Base-by-base conservation (phyloP, 805 yeast genomes). In the Pichia pseudocactophila region DNA sequence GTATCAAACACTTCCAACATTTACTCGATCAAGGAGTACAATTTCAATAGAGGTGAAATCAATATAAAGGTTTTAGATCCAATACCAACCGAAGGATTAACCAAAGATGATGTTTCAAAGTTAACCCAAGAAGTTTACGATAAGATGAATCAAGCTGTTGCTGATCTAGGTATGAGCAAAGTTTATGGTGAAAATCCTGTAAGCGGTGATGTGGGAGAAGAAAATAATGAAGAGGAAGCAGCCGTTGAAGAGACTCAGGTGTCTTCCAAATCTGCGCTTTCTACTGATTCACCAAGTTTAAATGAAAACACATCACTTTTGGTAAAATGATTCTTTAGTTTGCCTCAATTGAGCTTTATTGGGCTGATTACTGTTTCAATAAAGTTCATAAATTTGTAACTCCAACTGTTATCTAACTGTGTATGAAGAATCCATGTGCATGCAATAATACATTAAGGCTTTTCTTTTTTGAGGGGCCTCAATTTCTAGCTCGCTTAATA, bases 1-100 rank as follows among this genome's bases (percentile, higher is more conserved):
- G 88, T 86, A 9, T 76, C 90, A 27, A 92, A 92, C 66, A 85
- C 95, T 41, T 79, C 95, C 3, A 73, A 77, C 26, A 61, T 92
- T 37, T 73, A 84, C 66, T 74, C 76, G 55, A 62, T 82, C 39
- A 73, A 72, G 49, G 63, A 69, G 34, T 73, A 73, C 46, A 70
- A 76, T n/a, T 86, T 90, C 62, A 78, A 80, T 53, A 52, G 74
- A 30, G 98, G 98, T 42, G 78, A 76, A 40, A 84, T 92, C 52
- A 68, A 69, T 35, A 74, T 89, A 44, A 81, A 77, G 52, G 95
- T 92, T 9, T 70, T 92, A 48, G 82, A 83, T 42, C 96, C 97
- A 30, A 70, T 90, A 45, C 58, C 74, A 10, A 87, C 97, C 9
- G 73, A 69, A 17, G 80, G 80, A 18, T 59, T 86, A 54, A 74